These are phyloP conservation scores for Rhynchospora breviuscula DNA, from an alignment of 176 grass and related monocot genomes.

Conservation along the genomic window DNA sequence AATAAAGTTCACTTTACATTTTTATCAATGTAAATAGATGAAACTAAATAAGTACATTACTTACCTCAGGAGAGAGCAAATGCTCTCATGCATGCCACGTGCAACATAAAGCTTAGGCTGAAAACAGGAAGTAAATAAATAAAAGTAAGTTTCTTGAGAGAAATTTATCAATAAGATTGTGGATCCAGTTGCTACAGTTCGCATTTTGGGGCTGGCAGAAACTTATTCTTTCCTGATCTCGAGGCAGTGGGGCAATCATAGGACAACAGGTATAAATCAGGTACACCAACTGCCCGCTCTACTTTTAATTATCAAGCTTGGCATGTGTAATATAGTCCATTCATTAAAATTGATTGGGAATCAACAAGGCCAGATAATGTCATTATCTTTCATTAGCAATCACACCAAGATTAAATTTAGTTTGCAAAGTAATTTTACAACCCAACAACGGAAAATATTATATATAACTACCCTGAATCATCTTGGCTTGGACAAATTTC, in stretches of 20 bases:
- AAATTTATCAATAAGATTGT: neutral
- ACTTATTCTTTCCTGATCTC: neutral
- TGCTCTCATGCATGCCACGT: slow-evolving; percentile 78
- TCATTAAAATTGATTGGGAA: neutral
- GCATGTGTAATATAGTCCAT: neutral
- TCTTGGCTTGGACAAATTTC: neutral
- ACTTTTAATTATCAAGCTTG: neutral
- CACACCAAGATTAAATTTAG: neutral
- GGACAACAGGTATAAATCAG: neutral
- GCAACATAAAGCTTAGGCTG: slow-evolving; percentile 94
- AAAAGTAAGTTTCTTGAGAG: slow-evolving; percentile 8
- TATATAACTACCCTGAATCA: neutral
- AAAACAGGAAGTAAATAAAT: slow-evolving; percentile 15
- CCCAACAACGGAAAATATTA: neutral
- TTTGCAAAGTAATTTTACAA: neutral
- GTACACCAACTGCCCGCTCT: too few species aligned
- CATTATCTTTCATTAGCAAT: neutral
- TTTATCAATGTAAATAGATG: neutral
- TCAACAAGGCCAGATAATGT: neutral
- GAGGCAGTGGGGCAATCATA: neutral
- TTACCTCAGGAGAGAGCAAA: slow-evolving; percentile 92
- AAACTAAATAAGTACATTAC: slow-evolving; percentile 14
- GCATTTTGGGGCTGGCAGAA: neutral
- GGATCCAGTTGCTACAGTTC: neutral
- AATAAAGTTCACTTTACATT: neutral